Evolutionary conservation across 495 filamentous ascomycete species (phyloP), one percentile per base, ranked within the genome.

Genomic region (Thermothielavioides terrestris): DNA sequence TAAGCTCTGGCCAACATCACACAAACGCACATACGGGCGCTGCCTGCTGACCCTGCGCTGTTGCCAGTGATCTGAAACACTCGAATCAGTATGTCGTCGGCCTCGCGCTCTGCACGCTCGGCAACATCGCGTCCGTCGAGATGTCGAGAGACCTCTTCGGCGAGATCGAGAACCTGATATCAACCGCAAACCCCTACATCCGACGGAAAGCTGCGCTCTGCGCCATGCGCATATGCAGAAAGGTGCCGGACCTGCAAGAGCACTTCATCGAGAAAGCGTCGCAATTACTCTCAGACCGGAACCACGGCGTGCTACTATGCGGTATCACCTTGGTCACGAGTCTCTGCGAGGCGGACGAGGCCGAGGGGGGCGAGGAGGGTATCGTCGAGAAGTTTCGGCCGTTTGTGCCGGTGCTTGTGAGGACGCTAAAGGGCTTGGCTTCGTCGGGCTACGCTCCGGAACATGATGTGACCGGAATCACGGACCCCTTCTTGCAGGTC

Each of bases 51-150:
- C 53, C n/a, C n/a, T 62, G 62, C 9, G 26, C 11, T 37, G 40
- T 64, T 52, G 30, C 49, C 59, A 96, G 90, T 77, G 91, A 97
- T 64, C 77, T 97, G 42, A 87, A 89, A 49, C 92, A 97, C 70
- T 91, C 88, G 49, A 98, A 98, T 64, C 92, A 98, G 69, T 98
- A 97, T 67, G 88, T 98, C 51, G 92, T 97, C 61, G 92, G 92
- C 38, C 82, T 97, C 34, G 94, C 92, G 46, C 81, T 98, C 25
- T 95, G 89, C 62, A 91, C 92, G 1, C 79, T 98, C 27, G 92
- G 90, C 38, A 98, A 98, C 63, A 98, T 98, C 56, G 92, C 94
- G 44, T 95, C 89, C 8, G 74, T 95, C 58, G 92, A 98, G 65
- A 98, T 98, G 92, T 92, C 91, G n/a, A 79, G 92, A 70, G 92